phyloP scores from a whole-genome alignment of 2,329 filamentous ascomycete species.

The Pleoardoris graminearum region DNA sequence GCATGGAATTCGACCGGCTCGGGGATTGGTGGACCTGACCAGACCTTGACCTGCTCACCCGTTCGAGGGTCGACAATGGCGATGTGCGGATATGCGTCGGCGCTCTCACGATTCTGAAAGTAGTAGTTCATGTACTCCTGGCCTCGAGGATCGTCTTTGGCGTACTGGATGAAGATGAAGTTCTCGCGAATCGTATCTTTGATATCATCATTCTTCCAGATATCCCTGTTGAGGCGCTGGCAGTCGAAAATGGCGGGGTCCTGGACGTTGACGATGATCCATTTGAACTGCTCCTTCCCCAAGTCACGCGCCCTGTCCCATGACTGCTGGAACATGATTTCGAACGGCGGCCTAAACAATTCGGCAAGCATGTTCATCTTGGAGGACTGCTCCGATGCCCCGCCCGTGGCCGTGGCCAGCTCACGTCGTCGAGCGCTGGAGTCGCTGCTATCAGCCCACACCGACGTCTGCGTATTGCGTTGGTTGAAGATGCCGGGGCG shows the following conservation, averaged over 20 bases:
- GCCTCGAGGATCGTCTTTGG: slow-evolving; percentile 78
- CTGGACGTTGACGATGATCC: slow-evolving; percentile 94
- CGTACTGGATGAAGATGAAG: slow-evolving; percentile 95
- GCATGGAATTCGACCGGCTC: slow-evolving; percentile 80
- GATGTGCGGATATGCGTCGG: slow-evolving; percentile 93
- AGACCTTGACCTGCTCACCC: slow-evolving; percentile 95
- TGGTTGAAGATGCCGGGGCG: slow-evolving; percentile 72
- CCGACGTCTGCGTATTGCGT: slow-evolving; percentile 56
- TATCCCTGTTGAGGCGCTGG: slow-evolving; percentile 88
- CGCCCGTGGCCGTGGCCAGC: slow-evolving; percentile 65
- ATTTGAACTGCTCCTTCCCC: slow-evolving; percentile 87
- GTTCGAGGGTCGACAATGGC: slow-evolving; percentile 94
- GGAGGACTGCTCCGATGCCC: slow-evolving; percentile 65
- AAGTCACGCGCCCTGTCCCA: slow-evolving; percentile 84
- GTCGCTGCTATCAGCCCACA: slow-evolving; percentile 61
- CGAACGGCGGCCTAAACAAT: slow-evolving; percentile 89
- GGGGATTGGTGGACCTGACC: slow-evolving; percentile 83
- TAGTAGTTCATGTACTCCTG: slow-evolving; percentile 89
- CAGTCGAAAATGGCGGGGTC: slow-evolving; percentile 93
- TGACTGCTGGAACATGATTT: slow-evolving; percentile 77
- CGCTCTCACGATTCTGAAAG: slow-evolving; percentile 75
- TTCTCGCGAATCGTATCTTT: slow-evolving; percentile 83
- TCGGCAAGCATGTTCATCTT: slow-evolving; percentile 83
- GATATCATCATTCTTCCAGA: slow-evolving; percentile 88
- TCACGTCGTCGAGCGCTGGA: slow-evolving; percentile 54